Evolutionary conservation across 2,329 filamentous ascomycete genomes (phyloP), one percentile per base, ranked within the genome.

Genomic region (Trichophyton schoenleinii): DNA sequence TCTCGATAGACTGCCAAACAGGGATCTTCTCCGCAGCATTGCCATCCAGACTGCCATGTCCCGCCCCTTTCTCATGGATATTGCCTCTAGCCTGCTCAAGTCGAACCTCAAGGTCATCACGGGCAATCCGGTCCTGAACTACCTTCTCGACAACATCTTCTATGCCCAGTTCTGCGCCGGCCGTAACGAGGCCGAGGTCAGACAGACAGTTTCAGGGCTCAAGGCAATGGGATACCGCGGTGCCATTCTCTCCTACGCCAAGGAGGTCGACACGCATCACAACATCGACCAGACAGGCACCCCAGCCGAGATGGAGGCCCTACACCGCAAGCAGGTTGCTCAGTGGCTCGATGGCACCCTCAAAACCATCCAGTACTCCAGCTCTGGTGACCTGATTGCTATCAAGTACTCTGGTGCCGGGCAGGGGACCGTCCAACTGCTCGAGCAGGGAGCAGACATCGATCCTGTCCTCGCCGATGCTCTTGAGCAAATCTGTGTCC

Each of bases 361-460:
- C 55, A 72, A 78, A 62, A 83, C 81, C 0, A 72, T 84, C 1
- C 73, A 77, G 11, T 80, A 82, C 75, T 73, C 80, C 2, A 75
- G 75, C 36, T 68, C 74, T n/a, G 78, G 78, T 3, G 80, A 81
- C 63, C 81, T 78, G 64, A 70, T 81, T 42, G 79, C 77, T 20
- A 69, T 82, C 61, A 82, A 82, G 76, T 80, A 94, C 79, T 91
- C 87, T 1, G 91, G 91, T 7, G 88, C 91, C 8, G 91, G 65
- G n/a, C 49, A 62, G 31, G 62, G 63, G 49, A 62, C 62, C 58
- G 65, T 66, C 25, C 48, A 64, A 13, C 38, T 61, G 42, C 52
- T 66, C 31, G 65, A 65, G 49, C 57, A 61, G 18, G 63, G 65
- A 5, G 57, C 60, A 18, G 48, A 55, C 18, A 62, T 63, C 46